Percentiles rank a stretch among this genome's conserved stretches.
phyloP scores from a whole-genome alignment of 352 stramenopile genomes.

The Phytophthora tubulina region DNA sequence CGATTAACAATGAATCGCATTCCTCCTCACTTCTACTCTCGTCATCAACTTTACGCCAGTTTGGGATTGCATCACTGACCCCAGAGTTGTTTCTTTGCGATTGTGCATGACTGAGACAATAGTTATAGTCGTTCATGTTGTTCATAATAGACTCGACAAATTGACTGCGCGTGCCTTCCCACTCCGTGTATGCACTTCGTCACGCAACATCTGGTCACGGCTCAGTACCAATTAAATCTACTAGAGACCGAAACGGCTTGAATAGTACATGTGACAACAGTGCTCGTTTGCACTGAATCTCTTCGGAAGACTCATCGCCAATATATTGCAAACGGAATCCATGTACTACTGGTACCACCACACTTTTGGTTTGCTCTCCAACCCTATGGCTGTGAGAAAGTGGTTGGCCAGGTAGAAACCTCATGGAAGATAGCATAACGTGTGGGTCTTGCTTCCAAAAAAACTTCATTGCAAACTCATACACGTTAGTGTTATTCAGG shows the following conservation, averaged over 20 bases:
- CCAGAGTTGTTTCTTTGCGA: no score
- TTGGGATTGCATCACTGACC: no score
- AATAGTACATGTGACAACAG: no score
- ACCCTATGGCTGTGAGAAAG: slow-evolving; percentile 1
- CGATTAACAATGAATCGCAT: no score
- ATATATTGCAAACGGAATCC: slow-evolving; percentile 7
- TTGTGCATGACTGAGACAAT: background rate
- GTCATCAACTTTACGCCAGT: no score
- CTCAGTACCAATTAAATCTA: no score
- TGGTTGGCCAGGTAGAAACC: background rate
- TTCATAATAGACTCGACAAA: slow-evolving; percentile 11
- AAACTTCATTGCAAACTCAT: slow-evolving; percentile 12
- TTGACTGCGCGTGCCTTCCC: background rate
- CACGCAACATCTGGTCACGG: background rate
- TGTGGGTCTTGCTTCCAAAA: background rate
- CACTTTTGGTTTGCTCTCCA: background rate
- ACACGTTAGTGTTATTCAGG: background rate
- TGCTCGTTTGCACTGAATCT: no score
- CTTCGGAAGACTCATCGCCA: no score
- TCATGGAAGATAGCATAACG: no score
- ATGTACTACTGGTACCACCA: slow-evolving; percentile 7
- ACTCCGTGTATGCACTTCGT: background rate
- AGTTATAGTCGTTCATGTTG: slow-evolving; percentile 7
- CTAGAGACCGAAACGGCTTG: no score
- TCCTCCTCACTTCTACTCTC: no score